These are phyloP conservation scores for Russula earlei DNA, from an alignment of 768 basidiomycete genomes.

Conservation along the genomic window DNA sequence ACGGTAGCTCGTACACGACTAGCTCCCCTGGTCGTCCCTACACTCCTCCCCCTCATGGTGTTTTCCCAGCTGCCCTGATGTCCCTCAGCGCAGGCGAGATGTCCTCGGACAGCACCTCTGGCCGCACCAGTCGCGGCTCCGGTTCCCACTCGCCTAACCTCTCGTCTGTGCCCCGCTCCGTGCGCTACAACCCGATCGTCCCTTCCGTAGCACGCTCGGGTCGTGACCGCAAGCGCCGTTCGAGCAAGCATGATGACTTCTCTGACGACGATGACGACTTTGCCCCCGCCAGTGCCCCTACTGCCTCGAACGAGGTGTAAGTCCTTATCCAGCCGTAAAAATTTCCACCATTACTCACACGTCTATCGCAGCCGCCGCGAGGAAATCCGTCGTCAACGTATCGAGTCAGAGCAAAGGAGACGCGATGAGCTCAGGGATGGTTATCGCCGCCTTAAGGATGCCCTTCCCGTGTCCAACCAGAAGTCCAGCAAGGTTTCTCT, in stretches of 20 bases:
- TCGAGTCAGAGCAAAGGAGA: slow-evolving; percentile 87
- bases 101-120: slow-evolving; percentile 64
- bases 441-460: slow-evolving; percentile 84
- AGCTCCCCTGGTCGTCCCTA: slow-evolving; percentile 49
- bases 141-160: slow-evolving; percentile 47
- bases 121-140: slow-evolving; percentile 58
- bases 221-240: slow-evolving; percentile 34
- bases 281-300: slow-evolving; percentile 41
- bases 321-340: slow-evolving; percentile 19
- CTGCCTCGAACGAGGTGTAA: slow-evolving; percentile 44
- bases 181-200: slow-evolving; percentile 67
- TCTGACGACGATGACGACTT: slow-evolving; percentile 72
- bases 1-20: slow-evolving; percentile 47
- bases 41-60: slow-evolving; percentile 52
- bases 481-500: slow-evolving; percentile 89
- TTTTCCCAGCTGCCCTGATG: slow-evolving; percentile 67
- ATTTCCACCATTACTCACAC: background rate
- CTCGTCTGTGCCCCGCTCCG: slow-evolving; percentile 61
- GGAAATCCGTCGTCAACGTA: slow-evolving; percentile 85
- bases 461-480: slow-evolving; percentile 83
- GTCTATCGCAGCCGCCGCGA: slow-evolving; percentile 56
- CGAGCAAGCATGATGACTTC: slow-evolving; percentile 44
- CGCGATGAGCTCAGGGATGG: slow-evolving; percentile 90
- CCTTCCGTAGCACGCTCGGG: slow-evolving; percentile 43
- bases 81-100: slow-evolving; percentile 60